Evolutionary conservation across 2,329 filamentous ascomycete genomes (phyloP), one percentile per base, ranked within the genome.

Genomic region (Trichoderma aggressivum): DNA sequence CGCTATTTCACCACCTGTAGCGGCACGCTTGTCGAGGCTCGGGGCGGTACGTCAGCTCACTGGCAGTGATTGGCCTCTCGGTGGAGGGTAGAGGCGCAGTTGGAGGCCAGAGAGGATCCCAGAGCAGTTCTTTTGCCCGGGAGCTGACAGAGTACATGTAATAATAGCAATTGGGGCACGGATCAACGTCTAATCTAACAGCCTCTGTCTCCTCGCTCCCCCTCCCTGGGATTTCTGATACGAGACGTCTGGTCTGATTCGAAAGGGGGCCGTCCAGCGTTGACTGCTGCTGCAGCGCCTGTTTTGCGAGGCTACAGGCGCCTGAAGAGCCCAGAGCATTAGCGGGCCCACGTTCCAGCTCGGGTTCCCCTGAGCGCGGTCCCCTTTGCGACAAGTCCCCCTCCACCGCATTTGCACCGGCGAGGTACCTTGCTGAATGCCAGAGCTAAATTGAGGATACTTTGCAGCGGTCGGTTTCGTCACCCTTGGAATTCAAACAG

Each of bases 261-360:
- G 56, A 61, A 61, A 61, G 58, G 58, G 58, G 34, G 58, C 30
- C 56, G 30, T 59, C 55, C 28, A n/a, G 28, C 18, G 30, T 59
- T 14, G 7, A 34, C 16, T 16, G 26, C 43, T 53, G 18, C 30
- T 47, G 56, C 36, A 47, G 26, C 56, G n/a, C 30, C 24, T 32
- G 26, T 28, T 12, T 59, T 14, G 56, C n/a, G 30, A 24, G 16
- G 55, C 28, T 30, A 59, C 56, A 59, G 56, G n/a, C 26, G 56
- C n/a, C 24, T 28, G 63, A n/a, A n/a, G 18, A 66, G 26, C 26
- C 26, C 26, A n/a, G 50, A 14, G 26, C 50, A 39, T 24, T 32
- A 34, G 26, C 39, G 30, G 61, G 61, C n/a, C 69, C 70, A 63
- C 70, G 70, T 72, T 70, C 70, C 70, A 71, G 64, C 56, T 63